Evolutionary conservation across 345 rosid species (phyloP), one percentile per base, ranked within the genome.

Genomic region (Alliaria petiolata): DNA sequence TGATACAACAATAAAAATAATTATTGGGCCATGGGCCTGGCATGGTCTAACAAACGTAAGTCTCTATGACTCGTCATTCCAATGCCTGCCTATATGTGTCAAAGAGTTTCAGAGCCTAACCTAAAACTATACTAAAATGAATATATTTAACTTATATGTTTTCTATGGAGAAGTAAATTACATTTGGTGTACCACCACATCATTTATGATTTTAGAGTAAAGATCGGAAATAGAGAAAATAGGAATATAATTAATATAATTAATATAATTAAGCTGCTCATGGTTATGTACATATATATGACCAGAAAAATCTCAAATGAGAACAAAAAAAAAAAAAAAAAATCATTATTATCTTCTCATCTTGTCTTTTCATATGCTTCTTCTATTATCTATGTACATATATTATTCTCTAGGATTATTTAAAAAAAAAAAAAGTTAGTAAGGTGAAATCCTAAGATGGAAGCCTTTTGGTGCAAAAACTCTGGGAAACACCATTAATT

Each of bases 401-500:
- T 15, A 46, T 46, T 49, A 55, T 45, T 69, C 45, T 45, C 65
- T 56, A 69, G 2, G n/a, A 19, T 44, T 15, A 4, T 31, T 38
- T 26, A n/a, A n/a, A 42, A n/a, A n/a, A n/a, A n/a, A n/a, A n/a
- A n/a, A n/a, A n/a, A 28, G 14, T 43, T 74, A 78, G 85, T 79
- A 66, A 31, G 81, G 62, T 52, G 85, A 83, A 44, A 92, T 85
- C 69, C 81, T 84, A 43, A 92, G 71, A 81, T 87, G 96, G 1
- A 84, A 70, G 31, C 98, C 98, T 66, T 90, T 87, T 34, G 96
- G 95, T 71, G 98, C 98, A 81, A 83, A 88, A 52, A 92, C 95
- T 85, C 98, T 87, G 42, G 98, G 98, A 63, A 92, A 92, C 63
- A 85, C 88, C 85, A 86, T 67, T 35, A 90, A 7, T 68, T 79